Percentiles rank a stretch among this genome's conserved stretches.
Evolutionary conservation across 73 alveolate genomes (phyloP).

Genomic region (Uronychia binucleata): DNA sequence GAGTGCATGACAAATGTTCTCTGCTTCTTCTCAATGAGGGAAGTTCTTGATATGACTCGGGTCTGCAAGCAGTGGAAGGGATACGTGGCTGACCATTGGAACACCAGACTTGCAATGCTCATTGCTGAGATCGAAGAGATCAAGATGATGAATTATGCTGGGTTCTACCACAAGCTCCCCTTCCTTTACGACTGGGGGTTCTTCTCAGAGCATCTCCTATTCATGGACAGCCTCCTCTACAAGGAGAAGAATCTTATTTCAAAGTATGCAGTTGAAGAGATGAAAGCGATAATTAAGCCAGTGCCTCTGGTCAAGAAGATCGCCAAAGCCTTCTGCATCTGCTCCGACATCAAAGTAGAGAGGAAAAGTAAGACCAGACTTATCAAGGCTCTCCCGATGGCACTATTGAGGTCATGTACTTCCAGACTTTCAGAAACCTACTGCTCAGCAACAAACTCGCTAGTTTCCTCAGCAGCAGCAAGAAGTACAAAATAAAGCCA

Average conservation of each 20-base stretch:
- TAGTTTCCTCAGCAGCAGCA: constrained; percentile 53
- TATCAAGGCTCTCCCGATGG: constrained; percentile 63
- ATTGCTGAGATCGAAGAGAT: constrained; percentile 62
- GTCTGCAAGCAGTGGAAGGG: constrained; percentile 16
- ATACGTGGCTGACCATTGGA: constrained; percentile 35
- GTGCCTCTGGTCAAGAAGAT: constrained; percentile 45
- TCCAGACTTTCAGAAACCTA: constrained; percentile 57
- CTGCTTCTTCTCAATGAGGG: constrained; percentile 14
- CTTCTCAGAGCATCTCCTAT: constrained; percentile 60
- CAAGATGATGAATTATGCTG: constrained; percentile 57
- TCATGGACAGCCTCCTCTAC: constrained; percentile 37
- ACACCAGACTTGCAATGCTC: constrained; percentile 21
- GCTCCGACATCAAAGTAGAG: constrained; percentile 69
- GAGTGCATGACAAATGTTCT: constrained; percentile 4
- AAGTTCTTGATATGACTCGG: constrained; percentile 11
- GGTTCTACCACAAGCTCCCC: constrained; percentile 60
- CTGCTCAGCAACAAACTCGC: constrained; percentile 64
- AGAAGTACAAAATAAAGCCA: constrained; percentile 31
- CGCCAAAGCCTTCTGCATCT: constrained; percentile 72
- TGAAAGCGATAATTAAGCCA: constrained; percentile 68
- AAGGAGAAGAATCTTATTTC: constrained; percentile 60
- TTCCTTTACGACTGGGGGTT: constrained; percentile 74
- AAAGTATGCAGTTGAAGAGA: constrained; percentile 72
- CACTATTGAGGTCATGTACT: constrained; percentile 66
- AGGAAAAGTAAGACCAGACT: constrained; percentile 45